These are phyloP conservation scores for Erigeron canadensis DNA, from an alignment of 129 eudicot genomes.

Conservation along the genomic window DNA sequence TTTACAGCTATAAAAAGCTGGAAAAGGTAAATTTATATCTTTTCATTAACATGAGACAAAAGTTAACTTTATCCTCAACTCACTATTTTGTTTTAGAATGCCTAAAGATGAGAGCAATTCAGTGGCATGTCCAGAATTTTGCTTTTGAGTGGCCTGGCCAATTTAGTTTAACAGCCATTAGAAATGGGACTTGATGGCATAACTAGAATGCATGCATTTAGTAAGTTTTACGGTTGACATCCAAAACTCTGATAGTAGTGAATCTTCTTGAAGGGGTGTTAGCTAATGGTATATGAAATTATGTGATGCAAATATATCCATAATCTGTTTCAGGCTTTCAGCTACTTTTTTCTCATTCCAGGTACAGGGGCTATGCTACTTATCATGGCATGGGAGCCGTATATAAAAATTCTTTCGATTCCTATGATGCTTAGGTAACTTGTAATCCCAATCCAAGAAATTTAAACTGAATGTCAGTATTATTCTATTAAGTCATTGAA, in stretches of 20 bases:
- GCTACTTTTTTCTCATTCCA: conserved; percentile 24
- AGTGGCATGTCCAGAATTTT: too few species aligned
- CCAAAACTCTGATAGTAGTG: background rate
- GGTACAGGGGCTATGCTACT: conserved; percentile 97
- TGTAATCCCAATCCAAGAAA: conserved; percentile 7
- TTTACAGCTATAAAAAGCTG: too few species aligned
- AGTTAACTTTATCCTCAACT: background rate
- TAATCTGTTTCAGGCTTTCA: too few species aligned
- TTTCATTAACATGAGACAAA: conserved; percentile 3
- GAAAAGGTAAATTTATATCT: conserved; percentile 2
- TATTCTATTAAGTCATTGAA: background rate
- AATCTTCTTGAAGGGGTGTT: background rate
- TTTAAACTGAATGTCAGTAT: conserved; percentile 4
- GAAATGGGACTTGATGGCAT: too few species aligned
- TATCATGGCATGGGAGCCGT: conserved; percentile 79
- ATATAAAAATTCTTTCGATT: conserved; percentile 57
- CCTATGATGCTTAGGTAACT: conserved; percentile 66
- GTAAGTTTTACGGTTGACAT: background rate
- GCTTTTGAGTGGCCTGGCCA: too few species aligned
- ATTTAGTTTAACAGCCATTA: too few species aligned
- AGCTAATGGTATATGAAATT: background rate
- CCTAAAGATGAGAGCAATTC: too few species aligned
- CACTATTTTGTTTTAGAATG: background rate
- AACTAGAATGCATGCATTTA: background rate
- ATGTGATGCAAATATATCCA: conserved; percentile 4